Conservation (phyloP, 768 basidiomycete species). For the Phylloporus arenicola region DNA sequence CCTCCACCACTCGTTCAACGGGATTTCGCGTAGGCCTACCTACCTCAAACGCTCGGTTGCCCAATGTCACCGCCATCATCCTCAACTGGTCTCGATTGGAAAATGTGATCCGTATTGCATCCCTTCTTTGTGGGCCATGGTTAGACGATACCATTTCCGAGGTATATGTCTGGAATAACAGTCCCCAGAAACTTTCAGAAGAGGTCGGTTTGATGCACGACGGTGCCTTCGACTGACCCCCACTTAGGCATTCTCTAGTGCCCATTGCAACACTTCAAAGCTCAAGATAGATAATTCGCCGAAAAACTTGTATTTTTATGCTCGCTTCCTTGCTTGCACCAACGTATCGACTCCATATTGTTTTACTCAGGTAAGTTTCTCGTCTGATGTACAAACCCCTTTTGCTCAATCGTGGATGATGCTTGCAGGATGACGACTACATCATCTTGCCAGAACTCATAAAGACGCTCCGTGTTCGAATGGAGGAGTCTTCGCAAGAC, state of each 20-base stretch:
- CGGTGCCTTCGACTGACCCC: background rate
- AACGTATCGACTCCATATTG: slow-evolving; percentile 48
- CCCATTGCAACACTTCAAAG: slow-evolving; percentile 39
- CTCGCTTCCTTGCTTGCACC: slow-evolving; percentile 55
- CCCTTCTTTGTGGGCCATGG: slow-evolving; percentile 43
- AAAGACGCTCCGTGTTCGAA: slow-evolving; percentile 40
- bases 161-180: slow-evolving; percentile 64
- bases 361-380: slow-evolving; percentile 50
- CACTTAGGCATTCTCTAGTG: slow-evolving; percentile 37
- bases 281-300: slow-evolving; percentile 54
- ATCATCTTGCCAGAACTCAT: slow-evolving; percentile 55
- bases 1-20: background rate
- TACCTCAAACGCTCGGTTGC: slow-evolving; percentile 7
- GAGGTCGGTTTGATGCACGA: slow-evolving; percentile 31
- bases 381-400: background rate
- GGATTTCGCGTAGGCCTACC: slow-evolving; percentile 13
- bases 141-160: slow-evolving; percentile 43
- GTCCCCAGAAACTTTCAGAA: slow-evolving; percentile 36
- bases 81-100: slow-evolving; percentile 65
- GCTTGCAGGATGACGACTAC: slow-evolving; percentile 61
- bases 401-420: slow-evolving; percentile 2
- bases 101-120: slow-evolving; percentile 54
- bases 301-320: slow-evolving; percentile 55
- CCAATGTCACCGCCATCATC: slow-evolving; percentile 51
- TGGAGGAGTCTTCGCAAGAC: slow-evolving; percentile 22